phyloP scores from a whole-genome alignment of 2,329 filamentous ascomycete genomes.

The Peltaster fructicola region DNA sequence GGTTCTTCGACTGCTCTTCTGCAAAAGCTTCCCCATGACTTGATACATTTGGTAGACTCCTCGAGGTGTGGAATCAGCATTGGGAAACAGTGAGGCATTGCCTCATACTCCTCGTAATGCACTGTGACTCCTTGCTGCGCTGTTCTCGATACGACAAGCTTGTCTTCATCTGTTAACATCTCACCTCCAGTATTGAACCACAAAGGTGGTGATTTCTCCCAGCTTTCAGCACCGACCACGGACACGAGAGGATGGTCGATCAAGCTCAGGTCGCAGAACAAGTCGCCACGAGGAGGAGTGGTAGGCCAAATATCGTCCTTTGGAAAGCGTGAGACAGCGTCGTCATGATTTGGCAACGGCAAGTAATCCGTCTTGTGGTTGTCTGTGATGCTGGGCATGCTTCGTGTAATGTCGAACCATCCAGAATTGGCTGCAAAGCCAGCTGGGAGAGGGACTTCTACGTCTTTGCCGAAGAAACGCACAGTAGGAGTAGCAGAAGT shows the following conservation, averaged over 20 bases:
- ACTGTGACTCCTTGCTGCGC: constrained; percentile 41
- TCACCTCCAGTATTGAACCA: constrained; percentile 57
- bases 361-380: constrained; percentile 48
- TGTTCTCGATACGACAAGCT: constrained; percentile 40
- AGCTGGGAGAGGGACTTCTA: constrained; percentile 47
- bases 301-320: constrained; percentile 34
- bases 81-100: constrained; percentile 58
- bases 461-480: constrained; percentile 40
- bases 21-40: constrained; percentile 19
- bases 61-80: constrained; percentile 23
- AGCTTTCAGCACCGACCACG: constrained; percentile 38
- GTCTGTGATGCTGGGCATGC: constrained; percentile 35
- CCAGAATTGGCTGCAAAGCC: constrained; percentile 46
- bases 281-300: constrained; percentile 26
- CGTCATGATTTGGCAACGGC: constrained; percentile 23
- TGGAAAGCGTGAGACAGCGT: constrained; percentile 20
- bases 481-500: constrained; percentile 30
- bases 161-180: constrained; percentile 49
- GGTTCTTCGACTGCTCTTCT: constrained; percentile 13
- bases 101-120: constrained; percentile 55
- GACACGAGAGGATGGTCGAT: constrained; percentile 50
- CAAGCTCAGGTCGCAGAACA: constrained; percentile 28
- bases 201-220: constrained; percentile 46
- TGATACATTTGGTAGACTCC: constrained; percentile 18
- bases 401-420: constrained; percentile 55